A percentile compares a stretch with the other conserved stretches of the same genome.
Evolutionary conservation across 2,329 filamentous ascomycete species (phyloP).

Genomic region (Sclerotinia glacialis): DNA sequence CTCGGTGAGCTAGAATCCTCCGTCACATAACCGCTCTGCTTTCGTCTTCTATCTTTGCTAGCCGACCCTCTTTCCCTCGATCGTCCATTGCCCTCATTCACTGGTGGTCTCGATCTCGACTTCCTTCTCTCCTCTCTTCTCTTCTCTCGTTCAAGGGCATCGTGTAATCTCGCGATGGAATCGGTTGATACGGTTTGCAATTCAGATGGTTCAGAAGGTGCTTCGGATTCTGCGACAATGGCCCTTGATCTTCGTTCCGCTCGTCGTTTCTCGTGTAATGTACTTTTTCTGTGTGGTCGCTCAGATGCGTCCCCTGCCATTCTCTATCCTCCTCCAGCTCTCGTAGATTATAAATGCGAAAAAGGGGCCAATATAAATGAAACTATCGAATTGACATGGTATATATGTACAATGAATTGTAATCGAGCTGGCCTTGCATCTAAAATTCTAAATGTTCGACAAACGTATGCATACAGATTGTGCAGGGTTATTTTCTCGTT

Average conservation of each 20-base stretch:
- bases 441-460: background rate
- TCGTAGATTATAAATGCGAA: background rate
- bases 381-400: conserved; percentile 4
- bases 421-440: conserved; percentile 1
- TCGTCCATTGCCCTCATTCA: conserved; percentile 66
- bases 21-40: conserved; percentile 9
- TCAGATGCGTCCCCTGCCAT: conserved; percentile 21
- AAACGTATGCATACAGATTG: background rate
- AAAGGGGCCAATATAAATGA: background rate
- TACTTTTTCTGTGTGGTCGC: conserved; percentile 15
- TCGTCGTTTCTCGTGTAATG: conserved; percentile 21
- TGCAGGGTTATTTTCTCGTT: conserved; percentile 8
- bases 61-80: conserved; percentile 51
- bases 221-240: conserved; percentile 28
- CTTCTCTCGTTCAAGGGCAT: conserved; percentile 32
- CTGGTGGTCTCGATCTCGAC: conserved; percentile 55
- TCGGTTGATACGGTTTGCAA: conserved; percentile 38
- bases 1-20: conserved; percentile 4
- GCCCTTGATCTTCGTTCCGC: conserved; percentile 25
- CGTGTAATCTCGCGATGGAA: conserved; percentile 37
- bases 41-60: conserved; percentile 17
- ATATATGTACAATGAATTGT: conserved; percentile 16
- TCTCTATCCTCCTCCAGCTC: conserved; percentile 17
- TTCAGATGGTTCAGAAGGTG: conserved; percentile 31
- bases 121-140: conserved; percentile 32